Evolutionary conservation across 768 basidiomycete genomes (phyloP), one percentile per base, ranked within the genome.

Genomic region (Podaxis rugospora): DNA sequence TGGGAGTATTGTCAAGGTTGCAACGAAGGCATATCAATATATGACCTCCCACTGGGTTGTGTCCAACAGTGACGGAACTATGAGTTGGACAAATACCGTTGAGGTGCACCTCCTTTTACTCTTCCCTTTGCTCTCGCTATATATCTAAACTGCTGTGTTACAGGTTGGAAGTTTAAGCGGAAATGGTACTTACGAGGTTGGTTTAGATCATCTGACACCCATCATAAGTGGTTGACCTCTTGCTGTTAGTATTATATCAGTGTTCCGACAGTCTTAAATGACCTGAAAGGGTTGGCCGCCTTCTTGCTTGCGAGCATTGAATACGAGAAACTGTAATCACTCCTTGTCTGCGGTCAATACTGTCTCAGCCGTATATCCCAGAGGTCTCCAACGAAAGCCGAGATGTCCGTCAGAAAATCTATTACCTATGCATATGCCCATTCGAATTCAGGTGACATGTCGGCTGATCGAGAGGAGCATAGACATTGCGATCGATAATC

Each of bases 271-370:
- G 71, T 74, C 51, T 35, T 78, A 32, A 78, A 80, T 62, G 79
- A 81, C 62, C 69, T 82, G 49, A 81, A 80, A 64, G 80, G 79
- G 16, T 51, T 79, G 32, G 76, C 77, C 0, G 74, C 78, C 0
- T 80, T 81, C 61, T 61, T 81, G 14, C 66, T 81, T 7, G 80
- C 79, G 1, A 81, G 80, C 64, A 54, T 79, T 47, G 79, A 82
- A 64, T 74, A 71, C 44, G 78, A 80, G 50, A 59, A 59, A 18
- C 40, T 59, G 57, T 58, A 58, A 28, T 27, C 23, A 27, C 13
- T 49, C 13, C n/a, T 23, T 32, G 13, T 36, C 9, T 27, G 3
- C 42, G 18, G 18, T 44, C 42, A 44, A 44, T 18, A 16, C 32
- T 32, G 32, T 32, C 32, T 32, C 32, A 32, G 32, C 7, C 32